These are phyloP conservation scores for Martensiomyces pterosporus DNA, from an alignment of 192 early-diverging fungal genomes.

Conservation along the genomic window DNA sequence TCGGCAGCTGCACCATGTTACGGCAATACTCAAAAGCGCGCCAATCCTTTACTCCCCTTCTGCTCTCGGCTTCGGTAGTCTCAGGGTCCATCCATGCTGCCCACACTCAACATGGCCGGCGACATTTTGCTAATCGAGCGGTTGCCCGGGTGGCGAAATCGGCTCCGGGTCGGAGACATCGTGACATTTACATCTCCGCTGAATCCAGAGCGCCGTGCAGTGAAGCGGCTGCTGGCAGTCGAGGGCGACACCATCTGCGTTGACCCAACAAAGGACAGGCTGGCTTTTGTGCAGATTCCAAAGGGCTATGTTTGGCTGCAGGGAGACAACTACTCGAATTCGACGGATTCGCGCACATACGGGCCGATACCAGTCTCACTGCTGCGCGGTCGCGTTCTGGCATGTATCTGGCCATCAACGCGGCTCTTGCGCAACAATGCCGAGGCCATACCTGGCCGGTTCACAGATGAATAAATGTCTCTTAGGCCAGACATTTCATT, in stretches of 20 bases:
- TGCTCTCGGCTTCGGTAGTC: too few species aligned
- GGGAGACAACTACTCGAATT: constrained; percentile 87
- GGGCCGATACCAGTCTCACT: constrained; percentile 83
- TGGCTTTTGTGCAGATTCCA: constrained; percentile 73
- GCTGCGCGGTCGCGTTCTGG: constrained; percentile 72
- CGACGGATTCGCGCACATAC: constrained; percentile 85
- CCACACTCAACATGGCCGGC: constrained; percentile 79
- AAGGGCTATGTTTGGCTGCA: constrained; percentile 86
- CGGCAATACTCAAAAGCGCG: too few species aligned
- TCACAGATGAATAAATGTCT: too few species aligned
- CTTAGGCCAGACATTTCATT: too few species aligned
- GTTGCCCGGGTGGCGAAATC: constrained; percentile 50
- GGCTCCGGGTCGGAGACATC: constrained; percentile 67
- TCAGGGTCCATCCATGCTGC: constrained; percentile 89
- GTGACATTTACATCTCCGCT: constrained; percentile 72
- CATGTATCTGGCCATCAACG: constrained; percentile 50
- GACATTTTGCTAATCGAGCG: constrained; percentile 74
- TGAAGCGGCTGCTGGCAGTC: constrained; percentile 81
- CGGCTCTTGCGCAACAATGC: constrained; percentile 13
- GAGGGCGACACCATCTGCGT: constrained; percentile 76
- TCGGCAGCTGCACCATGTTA: too few species aligned
- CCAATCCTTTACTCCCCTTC: too few species aligned
- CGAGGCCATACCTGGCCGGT: constrained; percentile 33
- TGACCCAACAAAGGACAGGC: constrained; percentile 63
- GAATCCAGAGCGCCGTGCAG: constrained; percentile 61